Evolutionary conservation across 2,329 filamentous ascomycete species (phyloP).

Genomic region (Myriosclerotinia curreyana): DNA sequence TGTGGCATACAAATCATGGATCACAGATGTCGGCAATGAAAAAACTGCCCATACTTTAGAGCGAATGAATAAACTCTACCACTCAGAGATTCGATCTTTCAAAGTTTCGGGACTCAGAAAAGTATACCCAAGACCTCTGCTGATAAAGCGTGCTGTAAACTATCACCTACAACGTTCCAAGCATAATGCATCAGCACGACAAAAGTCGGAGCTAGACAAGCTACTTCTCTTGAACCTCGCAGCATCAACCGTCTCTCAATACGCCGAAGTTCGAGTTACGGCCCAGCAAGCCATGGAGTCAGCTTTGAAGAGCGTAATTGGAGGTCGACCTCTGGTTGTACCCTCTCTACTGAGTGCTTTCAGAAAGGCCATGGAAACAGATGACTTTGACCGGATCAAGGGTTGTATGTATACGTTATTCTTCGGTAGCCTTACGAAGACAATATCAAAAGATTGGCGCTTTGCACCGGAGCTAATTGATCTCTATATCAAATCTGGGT

Average conservation of each 20-base stretch:
- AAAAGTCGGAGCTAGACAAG: slow-evolving; percentile 88
- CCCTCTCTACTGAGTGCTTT: slow-evolving; percentile 79
- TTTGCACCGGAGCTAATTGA: slow-evolving; percentile 88
- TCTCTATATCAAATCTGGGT: slow-evolving; percentile 83
- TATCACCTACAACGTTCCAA: slow-evolving; percentile 93
- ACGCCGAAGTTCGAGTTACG: slow-evolving; percentile 92
- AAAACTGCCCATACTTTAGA: slow-evolving; percentile 91
- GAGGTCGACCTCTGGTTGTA: slow-evolving; percentile 83
- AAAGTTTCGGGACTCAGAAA: slow-evolving; percentile 92
- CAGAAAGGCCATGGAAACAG: slow-evolving; percentile 71
- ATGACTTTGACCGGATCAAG: slow-evolving; percentile 89
- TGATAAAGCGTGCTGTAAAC: slow-evolving; percentile 87
- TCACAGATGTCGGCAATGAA: slow-evolving; percentile 95
- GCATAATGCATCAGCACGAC: slow-evolving; percentile 84
- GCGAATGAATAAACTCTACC: slow-evolving; percentile 77
- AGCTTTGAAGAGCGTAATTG: slow-evolving; percentile 85
- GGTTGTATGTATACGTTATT: slow-evolving; percentile 88
- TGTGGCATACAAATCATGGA: slow-evolving; percentile 91
- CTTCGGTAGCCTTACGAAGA: slow-evolving; percentile 84
- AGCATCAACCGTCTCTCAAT: slow-evolving; percentile 83
- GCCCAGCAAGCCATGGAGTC: slow-evolving; percentile 92
- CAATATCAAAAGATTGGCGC: slow-evolving; percentile 87
- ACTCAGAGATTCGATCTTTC: slow-evolving; percentile 84
- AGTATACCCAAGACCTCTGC: slow-evolving; percentile 84
- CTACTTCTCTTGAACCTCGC: slow-evolving; percentile 80